Percentiles rank a stretch among this genome's conserved stretches.
These are phyloP conservation scores for Eucalyptus camaldulensis DNA, from an alignment of 345 rosid species.

Conservation along the genomic window DNA sequence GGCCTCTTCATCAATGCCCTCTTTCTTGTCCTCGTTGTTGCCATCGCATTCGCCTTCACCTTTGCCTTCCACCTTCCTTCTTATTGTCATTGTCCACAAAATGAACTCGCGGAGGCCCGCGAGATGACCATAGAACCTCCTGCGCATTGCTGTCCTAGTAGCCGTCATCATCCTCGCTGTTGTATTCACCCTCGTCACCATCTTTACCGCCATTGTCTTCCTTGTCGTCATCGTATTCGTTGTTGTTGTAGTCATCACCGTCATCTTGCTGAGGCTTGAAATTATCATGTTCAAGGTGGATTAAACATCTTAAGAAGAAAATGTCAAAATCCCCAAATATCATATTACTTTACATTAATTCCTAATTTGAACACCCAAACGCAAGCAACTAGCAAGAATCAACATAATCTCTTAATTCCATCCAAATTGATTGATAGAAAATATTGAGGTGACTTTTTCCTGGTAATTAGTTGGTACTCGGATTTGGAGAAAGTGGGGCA, in stretches of 20 bases:
- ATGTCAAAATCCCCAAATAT: background rate
- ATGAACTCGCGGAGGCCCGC: background rate
- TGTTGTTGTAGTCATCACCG: background rate
- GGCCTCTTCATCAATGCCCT: background rate
- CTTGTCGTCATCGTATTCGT: conserved; percentile 21
- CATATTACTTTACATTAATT: too few species aligned
- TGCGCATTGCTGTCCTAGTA: conserved; percentile 1
- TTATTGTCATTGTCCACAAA: background rate
- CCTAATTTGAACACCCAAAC: too few species aligned
- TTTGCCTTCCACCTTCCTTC: background rate
- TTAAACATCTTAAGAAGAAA: background rate
- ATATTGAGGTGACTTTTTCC: too few species aligned
- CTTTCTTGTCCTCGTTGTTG: background rate
- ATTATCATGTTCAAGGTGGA: background rate
- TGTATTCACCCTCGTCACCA: background rate
- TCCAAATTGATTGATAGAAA: too few species aligned
- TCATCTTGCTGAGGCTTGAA: background rate
- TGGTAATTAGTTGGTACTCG: background rate
- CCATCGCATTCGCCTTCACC: background rate
- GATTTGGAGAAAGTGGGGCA: background rate
- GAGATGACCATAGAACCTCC: background rate
- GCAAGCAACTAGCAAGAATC: too few species aligned
- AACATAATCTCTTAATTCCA: too few species aligned
- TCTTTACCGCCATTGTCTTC: conserved; percentile 33
- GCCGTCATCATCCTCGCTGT: background rate